Evolutionary conservation across 352 stramenopile genomes (phyloP).

Genomic region (Phytophthora kernoviae): DNA sequence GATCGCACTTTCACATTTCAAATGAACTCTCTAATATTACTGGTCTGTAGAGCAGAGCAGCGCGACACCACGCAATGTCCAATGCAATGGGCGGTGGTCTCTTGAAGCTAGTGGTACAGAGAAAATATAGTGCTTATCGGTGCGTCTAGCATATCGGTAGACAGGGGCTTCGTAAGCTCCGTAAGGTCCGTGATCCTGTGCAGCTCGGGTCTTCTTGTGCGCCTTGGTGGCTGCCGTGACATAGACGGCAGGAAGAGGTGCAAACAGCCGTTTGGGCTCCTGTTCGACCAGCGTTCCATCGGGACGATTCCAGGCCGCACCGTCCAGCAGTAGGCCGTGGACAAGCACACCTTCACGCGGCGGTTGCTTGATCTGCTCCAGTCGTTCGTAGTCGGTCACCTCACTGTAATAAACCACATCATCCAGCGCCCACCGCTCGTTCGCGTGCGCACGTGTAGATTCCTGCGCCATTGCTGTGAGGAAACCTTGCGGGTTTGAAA

Average conservation of each 20-base stretch:
- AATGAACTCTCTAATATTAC: no score
- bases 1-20: no score
- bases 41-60: conserved; percentile 68
- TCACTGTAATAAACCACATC: conserved; percentile 83
- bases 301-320: conserved; percentile 71
- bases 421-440: conserved; percentile 79
- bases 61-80: conserved; percentile 77
- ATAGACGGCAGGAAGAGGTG: conserved; percentile 74
- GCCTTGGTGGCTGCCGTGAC: conserved; percentile 78
- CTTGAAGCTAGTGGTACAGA: conserved; percentile 72
- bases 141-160: conserved; percentile 81
- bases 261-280: conserved; percentile 79
- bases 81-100: conserved; percentile 78
- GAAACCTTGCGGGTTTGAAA: conserved; percentile 80
- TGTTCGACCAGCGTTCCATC: conserved; percentile 80
- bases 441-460: conserved; percentile 66
- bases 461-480: conserved; percentile 83
- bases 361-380: conserved; percentile 79
- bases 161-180: conserved; percentile 77
- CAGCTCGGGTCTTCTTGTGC: conserved; percentile 74
- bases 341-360: conserved; percentile 78
- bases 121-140: conserved; percentile 81
- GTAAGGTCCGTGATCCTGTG: conserved; percentile 73
- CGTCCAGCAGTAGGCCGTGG: conserved; percentile 75
- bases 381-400: conserved; percentile 80